phyloP scores from a whole-genome alignment of 371 early-diverging fungal species.

The Mortierella sp. region DNA sequence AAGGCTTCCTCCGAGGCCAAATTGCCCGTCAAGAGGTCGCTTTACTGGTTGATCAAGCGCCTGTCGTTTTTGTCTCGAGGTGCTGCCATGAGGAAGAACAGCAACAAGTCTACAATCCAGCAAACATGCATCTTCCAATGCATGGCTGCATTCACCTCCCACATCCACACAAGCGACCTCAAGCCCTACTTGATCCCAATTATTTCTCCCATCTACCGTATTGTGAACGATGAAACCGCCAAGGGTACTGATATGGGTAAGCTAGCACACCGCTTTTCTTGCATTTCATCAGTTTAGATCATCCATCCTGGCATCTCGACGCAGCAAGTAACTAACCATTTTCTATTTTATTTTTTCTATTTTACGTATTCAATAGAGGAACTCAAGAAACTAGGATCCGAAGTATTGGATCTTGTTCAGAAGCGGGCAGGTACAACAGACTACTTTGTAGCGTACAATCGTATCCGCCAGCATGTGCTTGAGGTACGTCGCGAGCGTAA shows the following conservation, averaged over 20 bases:
- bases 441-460: slow-evolving; percentile 80
- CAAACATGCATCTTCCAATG: slow-evolving; percentile 86
- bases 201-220: slow-evolving; percentile 85
- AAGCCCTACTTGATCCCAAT: slow-evolving; percentile 78
- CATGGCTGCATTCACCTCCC: slow-evolving; percentile 89
- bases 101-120: slow-evolving; percentile 57
- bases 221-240: slow-evolving; percentile 79
- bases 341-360: background rate
- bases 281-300: background rate
- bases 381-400: slow-evolving; percentile 81
- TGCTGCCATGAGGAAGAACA: slow-evolving; percentile 58
- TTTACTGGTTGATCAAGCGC: slow-evolving; percentile 75
- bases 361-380: slow-evolving; percentile 64
- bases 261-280: background rate
- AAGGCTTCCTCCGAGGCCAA: slow-evolving; percentile 42
- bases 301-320: background rate
- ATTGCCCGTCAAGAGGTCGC: slow-evolving; percentile 56
- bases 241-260: slow-evolving; percentile 73
- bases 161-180: slow-evolving; percentile 70
- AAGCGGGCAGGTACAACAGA: slow-evolving; percentile 81
- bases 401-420: slow-evolving; percentile 85
- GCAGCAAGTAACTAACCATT: background rate
- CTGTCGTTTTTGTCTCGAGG: slow-evolving; percentile 79
- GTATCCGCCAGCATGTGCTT: slow-evolving; percentile 75
- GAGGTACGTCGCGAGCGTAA: slow-evolving; percentile 75